Evolutionary conservation across 2,329 filamentous ascomycete genomes (phyloP), one percentile per base, ranked within the genome.

Genomic region (Colletotrichum trifolii): DNA sequence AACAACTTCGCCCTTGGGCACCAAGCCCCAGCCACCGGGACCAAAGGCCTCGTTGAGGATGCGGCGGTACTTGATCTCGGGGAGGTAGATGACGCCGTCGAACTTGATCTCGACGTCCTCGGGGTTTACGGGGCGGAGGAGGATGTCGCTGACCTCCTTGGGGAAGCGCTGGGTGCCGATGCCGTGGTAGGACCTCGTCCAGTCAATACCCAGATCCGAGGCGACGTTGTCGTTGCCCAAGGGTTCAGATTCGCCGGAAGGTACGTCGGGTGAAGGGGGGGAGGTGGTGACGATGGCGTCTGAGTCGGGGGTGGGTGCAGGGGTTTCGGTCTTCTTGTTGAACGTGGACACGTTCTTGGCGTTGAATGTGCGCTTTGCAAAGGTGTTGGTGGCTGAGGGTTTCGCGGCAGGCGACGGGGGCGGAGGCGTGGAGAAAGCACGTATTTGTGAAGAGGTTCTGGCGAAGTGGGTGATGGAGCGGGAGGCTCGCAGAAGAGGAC

Each of bases 81-180:
- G 96, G 64, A 99, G 83, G 77, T 98, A 99, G 65, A 98, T 83
- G 71, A 99, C 95, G 39, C 96, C 96, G 80, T 99, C 96, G 38
- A 96, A 95, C 82, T 99, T 99, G 75, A 99, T 91, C 82, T 99
- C 96, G 60, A 99, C 89, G 78, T 98, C 95, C 52, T 89, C 85
- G 0, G 86, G 80, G 58, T 88, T 81, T 11, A 97, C 76, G 2
- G 89, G 88, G 61, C 86, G 82, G 67, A 91, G 85, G 50, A 97
- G 84, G 17, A 92, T 84, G 13, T 88, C 84, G 9, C 87, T 85
- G 57, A 90, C 86, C 77, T 94, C 90, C 49, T 87, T 80, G 4
- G 88, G 82, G 77, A 97, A 97, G 0, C 93, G 85, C 39, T 82
- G 82, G 0, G 85, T 83, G 40, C 89, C 91, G 15, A 97, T 86